Base-by-base conservation (phyloP, 805 yeast species). In the Saturnispora sanitii region DNA sequence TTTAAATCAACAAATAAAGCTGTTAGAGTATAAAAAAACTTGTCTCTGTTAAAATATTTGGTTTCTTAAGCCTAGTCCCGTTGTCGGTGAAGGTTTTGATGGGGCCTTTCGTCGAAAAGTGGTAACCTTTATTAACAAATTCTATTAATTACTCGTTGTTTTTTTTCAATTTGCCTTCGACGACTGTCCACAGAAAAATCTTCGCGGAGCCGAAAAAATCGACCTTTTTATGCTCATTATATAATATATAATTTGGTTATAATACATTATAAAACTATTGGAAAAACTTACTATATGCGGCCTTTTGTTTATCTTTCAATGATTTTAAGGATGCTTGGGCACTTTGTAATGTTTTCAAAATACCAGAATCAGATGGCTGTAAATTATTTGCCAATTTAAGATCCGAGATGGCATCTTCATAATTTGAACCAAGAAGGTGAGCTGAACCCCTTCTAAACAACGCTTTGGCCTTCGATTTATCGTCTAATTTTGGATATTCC, bases 391-490 rank as follows among this genome's bases (percentile, higher is more conserved):
- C 96, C 45, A 68, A 65, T 48, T 77, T 73, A 43, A 87, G 70
- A 45, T 79, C 81, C 11, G 58, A 61, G 38, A 80, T 64, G 0
- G 95, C 94, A 43, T 67, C 71, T 23, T 80, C 90, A 40, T 77
- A 79, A 54, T 83, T 79, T 54, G 80, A 80, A 18, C 69, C 64
- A 7, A 71, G 61, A 45, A 75, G 60, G 52, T 77, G 71, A 1
- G 92, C 95, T 54, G 72, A 65, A 28, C 94, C 96, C 59, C 90
- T 78, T 58, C 97, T 79, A 66, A 79, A 88, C 33, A 75, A 64
- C 0, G 96, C 96, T 66, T 88, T 88, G 15, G 94, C 85, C 57
- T 72, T 73, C 18, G 86, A 77, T 46, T 77, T 73, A 31, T 73
- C 81, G 41, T 75, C 83, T 4, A 77, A 64, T 2, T 60, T 61